Evolutionary conservation across 83 land plant genomes (phyloP).

Genomic region (Thuja plicata): DNA sequence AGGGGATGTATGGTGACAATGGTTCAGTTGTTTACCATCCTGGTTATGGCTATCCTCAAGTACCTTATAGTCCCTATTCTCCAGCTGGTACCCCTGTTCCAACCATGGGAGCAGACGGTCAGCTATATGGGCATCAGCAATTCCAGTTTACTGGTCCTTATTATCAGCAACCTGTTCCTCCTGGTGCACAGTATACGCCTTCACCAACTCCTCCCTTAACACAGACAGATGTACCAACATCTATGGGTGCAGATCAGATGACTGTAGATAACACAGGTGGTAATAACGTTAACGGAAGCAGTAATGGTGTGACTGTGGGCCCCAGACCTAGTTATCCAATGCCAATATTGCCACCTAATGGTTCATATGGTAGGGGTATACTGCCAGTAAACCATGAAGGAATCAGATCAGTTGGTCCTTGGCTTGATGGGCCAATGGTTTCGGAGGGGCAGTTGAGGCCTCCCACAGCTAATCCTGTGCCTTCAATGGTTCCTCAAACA

Average conservation of each 20-base stretch:
- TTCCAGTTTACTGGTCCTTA: constrained; percentile 54
- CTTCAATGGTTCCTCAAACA: constrained; percentile 23
- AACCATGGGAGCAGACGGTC: constrained; percentile 61
- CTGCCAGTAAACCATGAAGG: constrained; percentile 35
- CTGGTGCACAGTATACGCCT: constrained; percentile 26
- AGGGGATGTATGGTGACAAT: constrained; percentile 76
- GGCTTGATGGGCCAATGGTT: constrained; percentile 42
- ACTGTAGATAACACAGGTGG: constrained; percentile 21
- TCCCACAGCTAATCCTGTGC: constrained; percentile 13
- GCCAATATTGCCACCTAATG: constrained; percentile 21
- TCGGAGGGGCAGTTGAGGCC: constrained; percentile 42
- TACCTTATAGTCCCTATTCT: constrained; percentile 55
- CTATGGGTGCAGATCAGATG: constrained; percentile 33
- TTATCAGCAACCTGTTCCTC: constrained; percentile 46
- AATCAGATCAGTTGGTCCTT: constrained; percentile 33
- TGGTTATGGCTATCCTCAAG: constrained; percentile 69
- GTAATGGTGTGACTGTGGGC: constrained; percentile 25
- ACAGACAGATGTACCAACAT: constrained; percentile 27
- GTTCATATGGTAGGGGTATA: constrained; percentile 37
- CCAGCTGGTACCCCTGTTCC: constrained; percentile 56
- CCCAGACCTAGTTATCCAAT: constrained; percentile 28
- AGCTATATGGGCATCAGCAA: constrained; percentile 62
- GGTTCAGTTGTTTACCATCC: constrained; percentile 52
- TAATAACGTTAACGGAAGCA: constrained; percentile 17
- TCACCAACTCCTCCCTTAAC: constrained; percentile 17